These are phyloP conservation scores for Mycena leptocephala DNA, from an alignment of 768 basidiomycete genomes.

Conservation along the genomic window DNA sequence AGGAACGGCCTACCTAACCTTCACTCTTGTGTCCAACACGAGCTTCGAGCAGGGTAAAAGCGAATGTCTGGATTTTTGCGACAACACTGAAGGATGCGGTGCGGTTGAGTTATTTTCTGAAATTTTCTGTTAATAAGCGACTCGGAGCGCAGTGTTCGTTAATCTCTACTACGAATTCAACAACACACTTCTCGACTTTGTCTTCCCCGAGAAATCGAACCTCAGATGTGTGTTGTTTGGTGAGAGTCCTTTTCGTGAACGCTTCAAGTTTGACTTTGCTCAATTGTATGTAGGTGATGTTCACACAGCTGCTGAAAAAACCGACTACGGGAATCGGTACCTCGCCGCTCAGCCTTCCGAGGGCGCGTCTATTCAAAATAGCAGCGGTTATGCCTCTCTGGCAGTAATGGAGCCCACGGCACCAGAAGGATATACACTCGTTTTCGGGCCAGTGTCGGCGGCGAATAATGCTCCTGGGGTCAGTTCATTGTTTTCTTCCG, in stretches of 20 bases:
- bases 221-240: conserved; percentile 40
- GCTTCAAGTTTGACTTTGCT: not conserved
- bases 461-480: conserved; percentile 42
- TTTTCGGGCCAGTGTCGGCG: conserved; percentile 40
- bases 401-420: conserved; percentile 14
- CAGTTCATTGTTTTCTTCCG: not conserved
- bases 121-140: not conserved
- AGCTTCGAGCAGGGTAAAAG: conserved; percentile 28
- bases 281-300: conserved; percentile 31
- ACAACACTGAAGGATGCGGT: conserved; percentile 37
- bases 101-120: not conserved
- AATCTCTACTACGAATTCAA: conserved; percentile 40
- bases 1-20: conserved; percentile 40
- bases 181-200: conserved; percentile 37
- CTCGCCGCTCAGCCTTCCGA: conserved; percentile 3
- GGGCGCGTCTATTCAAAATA: conserved; percentile 31
- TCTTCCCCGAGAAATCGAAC: conserved; percentile 38
- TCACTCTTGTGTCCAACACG: conserved; percentile 35
- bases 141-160: conserved; percentile 27
- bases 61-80: conserved; percentile 37
- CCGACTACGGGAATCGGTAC: conserved; percentile 30
- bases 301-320: conserved; percentile 36
- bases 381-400: conserved; percentile 36
- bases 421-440: conserved; percentile 38
- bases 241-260: not conserved